These are phyloP conservation scores for Coccomyxa subellipsoidea DNA, from an alignment of 163 green algal genomes.

Conservation along the genomic window DNA sequence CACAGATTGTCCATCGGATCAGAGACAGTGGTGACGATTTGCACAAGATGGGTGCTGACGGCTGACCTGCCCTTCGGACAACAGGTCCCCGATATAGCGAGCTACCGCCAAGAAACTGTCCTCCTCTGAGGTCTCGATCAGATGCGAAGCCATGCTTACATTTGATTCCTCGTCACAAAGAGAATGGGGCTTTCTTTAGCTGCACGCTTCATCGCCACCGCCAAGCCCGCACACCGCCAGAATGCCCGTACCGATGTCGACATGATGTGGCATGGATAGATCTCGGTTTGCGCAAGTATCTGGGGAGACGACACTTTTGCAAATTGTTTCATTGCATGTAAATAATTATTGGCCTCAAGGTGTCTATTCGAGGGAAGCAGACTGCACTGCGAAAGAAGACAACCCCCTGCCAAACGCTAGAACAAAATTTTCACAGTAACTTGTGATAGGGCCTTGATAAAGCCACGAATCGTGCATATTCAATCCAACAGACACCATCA, in stretches of 20 bases:
- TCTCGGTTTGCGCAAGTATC: too few relatives aligned
- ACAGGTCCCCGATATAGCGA: slow-evolving; percentile 36
- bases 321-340: too few relatives aligned
- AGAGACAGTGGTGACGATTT: too few relatives aligned
- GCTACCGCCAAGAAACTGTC: slow-evolving; percentile 48
- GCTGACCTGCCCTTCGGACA: slow-evolving; percentile 34
- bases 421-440: too few relatives aligned
- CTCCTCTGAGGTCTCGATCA: slow-evolving; percentile 53
- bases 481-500: not conserved
- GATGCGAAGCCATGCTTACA: slow-evolving; percentile 31
- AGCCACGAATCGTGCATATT: not conserved
- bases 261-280: too few relatives aligned
- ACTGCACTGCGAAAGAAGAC: too few relatives aligned
- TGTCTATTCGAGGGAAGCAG: too few relatives aligned
- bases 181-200: not conserved
- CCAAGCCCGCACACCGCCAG: not conserved
- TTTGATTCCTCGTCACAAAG: slow-evolving; percentile 6
- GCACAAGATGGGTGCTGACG: not conserved
- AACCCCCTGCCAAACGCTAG: too few relatives aligned
- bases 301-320: too few relatives aligned
- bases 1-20: too few relatives aligned
- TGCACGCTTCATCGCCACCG: not conserved
- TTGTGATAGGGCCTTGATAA: not conserved
- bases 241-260: too few relatives aligned
- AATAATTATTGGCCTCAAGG: too few relatives aligned